A percentile compares a stretch with the other conserved stretches of the same genome.
phyloP scores from a whole-genome alignment of 1,284 basidiomycete species.

The Boletus sp. region DNA sequence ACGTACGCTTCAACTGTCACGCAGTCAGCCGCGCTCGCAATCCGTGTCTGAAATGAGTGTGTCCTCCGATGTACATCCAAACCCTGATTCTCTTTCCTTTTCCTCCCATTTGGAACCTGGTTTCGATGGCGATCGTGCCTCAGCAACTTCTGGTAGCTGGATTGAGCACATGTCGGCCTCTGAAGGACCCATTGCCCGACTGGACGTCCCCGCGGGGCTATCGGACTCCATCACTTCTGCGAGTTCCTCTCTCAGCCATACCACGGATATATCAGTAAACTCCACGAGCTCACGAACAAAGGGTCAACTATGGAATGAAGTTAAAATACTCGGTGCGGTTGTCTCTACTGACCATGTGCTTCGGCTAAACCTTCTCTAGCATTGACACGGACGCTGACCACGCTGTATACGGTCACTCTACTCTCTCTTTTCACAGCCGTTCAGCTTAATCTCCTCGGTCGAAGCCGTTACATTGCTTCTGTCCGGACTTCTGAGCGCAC shows the following conservation, averaged over 20 bases:
- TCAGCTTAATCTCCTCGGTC: conserved; percentile 84
- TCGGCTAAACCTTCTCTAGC: conserved; percentile 47
- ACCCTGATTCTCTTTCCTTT: conserved; percentile 49
- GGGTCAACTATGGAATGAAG: conserved; percentile 80
- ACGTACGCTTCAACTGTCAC: conserved; percentile 24
- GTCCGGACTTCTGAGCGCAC: conserved; percentile 66
- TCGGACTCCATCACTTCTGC: conserved; percentile 46
- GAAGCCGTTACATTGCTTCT: conserved; percentile 78
- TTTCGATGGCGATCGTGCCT: conserved; percentile 36
- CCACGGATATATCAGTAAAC: conserved; percentile 12
- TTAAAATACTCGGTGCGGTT: conserved; percentile 76
- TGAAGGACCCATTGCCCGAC: conserved; percentile 9
- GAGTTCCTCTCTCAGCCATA: conserved; percentile 41
- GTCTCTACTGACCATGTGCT: not conserved
- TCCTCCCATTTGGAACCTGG: conserved; percentile 35
- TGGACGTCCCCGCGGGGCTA: conserved; percentile 26
- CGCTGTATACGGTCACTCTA: conserved; percentile 80
- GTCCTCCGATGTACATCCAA: conserved; percentile 55
- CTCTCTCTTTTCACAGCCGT: conserved; percentile 81
- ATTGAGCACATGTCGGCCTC: conserved; percentile 47
- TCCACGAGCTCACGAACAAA: conserved; percentile 50
- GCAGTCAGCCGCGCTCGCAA: conserved; percentile 36
- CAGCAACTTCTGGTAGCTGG: conserved; percentile 53
- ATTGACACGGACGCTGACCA: conserved; percentile 84
- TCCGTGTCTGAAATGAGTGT: conserved; percentile 44